Conservation (phyloP, 163 green algal species). For the Chlamydomonas reinhardtii region DNA sequence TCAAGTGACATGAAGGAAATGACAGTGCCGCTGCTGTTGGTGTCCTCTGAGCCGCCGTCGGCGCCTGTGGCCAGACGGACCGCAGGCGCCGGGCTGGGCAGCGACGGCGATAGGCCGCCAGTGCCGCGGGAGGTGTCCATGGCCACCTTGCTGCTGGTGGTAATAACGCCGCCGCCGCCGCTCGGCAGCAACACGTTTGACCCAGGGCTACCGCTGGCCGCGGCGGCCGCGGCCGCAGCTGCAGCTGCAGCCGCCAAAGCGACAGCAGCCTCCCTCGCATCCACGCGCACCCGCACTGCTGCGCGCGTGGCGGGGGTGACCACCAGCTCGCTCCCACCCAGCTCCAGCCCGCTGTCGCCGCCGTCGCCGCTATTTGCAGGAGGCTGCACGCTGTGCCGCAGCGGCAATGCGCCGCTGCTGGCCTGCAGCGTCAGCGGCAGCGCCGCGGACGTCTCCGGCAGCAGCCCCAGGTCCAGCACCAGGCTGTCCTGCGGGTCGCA, state of each 20-base stretch:
- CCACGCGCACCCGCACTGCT: too few species aligned
- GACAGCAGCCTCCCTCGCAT: too few species aligned
- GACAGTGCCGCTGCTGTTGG: too few species aligned
- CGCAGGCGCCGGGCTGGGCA: too few species aligned
- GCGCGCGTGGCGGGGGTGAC: neutral
- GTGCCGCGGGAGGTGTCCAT: neutral
- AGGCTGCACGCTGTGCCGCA: neutral
- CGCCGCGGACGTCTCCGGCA: neutral
- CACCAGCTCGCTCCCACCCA: neutral
- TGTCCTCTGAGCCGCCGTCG: too few species aligned
- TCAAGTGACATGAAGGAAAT: too few species aligned
- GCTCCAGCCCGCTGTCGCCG: neutral
- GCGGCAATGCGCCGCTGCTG: neutral
- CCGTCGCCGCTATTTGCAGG: too few species aligned
- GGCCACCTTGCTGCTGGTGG: neutral
- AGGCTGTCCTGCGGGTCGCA: neutral
- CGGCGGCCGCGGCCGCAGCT: neutral
- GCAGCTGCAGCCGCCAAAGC: neutral
- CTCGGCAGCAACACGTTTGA: neutral
- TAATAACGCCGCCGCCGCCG: neutral
- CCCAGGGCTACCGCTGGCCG: too few species aligned
- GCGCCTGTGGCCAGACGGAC: too few species aligned
- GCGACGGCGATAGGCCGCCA: too few species aligned
- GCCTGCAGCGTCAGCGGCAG: neutral
- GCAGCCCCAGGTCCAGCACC: slow-evolving; percentile 23